Evolutionary conservation across 192 early-diverging fungal species (phyloP).

Genomic region (Rhizophagus clarus): DNA sequence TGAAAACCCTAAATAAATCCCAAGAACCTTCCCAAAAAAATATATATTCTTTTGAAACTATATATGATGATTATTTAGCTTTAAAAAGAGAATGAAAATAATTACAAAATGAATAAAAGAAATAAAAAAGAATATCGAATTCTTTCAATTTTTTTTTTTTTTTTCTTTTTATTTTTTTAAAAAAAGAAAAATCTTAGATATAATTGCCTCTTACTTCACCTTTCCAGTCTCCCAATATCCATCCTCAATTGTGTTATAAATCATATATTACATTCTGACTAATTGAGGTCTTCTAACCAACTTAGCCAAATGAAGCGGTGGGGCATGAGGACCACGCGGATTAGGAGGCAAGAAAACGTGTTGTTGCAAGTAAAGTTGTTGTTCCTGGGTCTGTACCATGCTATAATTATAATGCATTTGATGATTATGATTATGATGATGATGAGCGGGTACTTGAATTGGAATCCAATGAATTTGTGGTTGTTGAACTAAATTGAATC

Average conservation of each 20-base stretch:
- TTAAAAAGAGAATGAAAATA: too few species aligned
- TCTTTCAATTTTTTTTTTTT: too few species aligned
- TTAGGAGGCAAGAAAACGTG: background rate
- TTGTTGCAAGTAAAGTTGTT: background rate
- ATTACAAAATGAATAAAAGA: too few species aligned
- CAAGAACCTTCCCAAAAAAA: too few species aligned
- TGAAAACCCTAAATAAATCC: too few species aligned
- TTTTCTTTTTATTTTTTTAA: too few species aligned
- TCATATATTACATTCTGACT: background rate
- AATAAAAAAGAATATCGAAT: too few species aligned
- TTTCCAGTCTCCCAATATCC: background rate
- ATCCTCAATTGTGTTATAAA: background rate
- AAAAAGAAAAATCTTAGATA: too few species aligned
- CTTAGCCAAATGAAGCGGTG: background rate
- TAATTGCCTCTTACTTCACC: background rate
- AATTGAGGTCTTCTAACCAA: background rate
- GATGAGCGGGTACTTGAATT: background rate
- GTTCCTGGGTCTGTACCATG: background rate
- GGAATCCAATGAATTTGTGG: background rate
- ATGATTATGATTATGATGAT: too few species aligned
- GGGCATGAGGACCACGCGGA: background rate
- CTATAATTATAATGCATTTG: background rate
- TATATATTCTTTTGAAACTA: too few species aligned
- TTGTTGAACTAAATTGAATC: background rate
- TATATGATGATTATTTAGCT: too few species aligned